Conservation (phyloP, 2,329 filamentous ascomycete genomes). For the Xylaria sp. region DNA sequence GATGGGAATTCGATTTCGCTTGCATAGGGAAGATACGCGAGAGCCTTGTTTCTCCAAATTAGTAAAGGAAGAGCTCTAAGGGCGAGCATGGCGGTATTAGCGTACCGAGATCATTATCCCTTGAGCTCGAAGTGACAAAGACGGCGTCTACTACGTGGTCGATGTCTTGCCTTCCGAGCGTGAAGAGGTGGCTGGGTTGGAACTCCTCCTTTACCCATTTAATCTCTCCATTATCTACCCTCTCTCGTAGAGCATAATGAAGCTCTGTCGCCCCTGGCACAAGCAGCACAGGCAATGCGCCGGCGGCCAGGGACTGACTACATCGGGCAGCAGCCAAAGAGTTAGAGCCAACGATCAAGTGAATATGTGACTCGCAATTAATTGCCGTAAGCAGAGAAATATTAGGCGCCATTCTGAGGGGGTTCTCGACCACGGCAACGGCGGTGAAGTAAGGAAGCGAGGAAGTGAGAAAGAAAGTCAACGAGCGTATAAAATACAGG, state of each 20-base stretch:
- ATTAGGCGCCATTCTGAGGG: conserved; percentile 39
- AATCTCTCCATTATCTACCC: conserved; percentile 73
- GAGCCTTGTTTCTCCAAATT: conserved; percentile 56
- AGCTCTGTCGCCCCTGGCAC: conserved; percentile 71
- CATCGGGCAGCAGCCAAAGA: conserved; percentile 88
- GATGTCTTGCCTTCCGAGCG: conserved; percentile 82
- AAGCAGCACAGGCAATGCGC: conserved; percentile 82
- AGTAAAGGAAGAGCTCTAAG: not conserved
- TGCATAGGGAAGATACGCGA: conserved; percentile 79
- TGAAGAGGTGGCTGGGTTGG: conserved; percentile 75
- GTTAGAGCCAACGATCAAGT: conserved; percentile 87
- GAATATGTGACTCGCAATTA: conserved; percentile 75
- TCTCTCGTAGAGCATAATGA: conserved; percentile 68
- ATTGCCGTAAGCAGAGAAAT: conserved; percentile 74
- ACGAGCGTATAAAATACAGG: not conserved
- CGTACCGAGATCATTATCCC: conserved; percentile 54
- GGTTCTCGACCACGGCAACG: not conserved
- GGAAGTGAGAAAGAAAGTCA: not conserved
- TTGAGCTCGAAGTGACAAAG: conserved; percentile 77
- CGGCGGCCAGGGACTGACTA: conserved; percentile 80
- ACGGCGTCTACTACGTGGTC: conserved; percentile 86
- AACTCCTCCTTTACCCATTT: conserved; percentile 75
- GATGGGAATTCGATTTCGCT: conserved; percentile 83
- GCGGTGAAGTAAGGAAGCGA: not conserved
- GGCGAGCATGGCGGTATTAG: not conserved